These are phyloP conservation scores for Schoenoplectus tabernaemontani DNA, from an alignment of 202 grass and related monocot species.

Conservation along the genomic window DNA sequence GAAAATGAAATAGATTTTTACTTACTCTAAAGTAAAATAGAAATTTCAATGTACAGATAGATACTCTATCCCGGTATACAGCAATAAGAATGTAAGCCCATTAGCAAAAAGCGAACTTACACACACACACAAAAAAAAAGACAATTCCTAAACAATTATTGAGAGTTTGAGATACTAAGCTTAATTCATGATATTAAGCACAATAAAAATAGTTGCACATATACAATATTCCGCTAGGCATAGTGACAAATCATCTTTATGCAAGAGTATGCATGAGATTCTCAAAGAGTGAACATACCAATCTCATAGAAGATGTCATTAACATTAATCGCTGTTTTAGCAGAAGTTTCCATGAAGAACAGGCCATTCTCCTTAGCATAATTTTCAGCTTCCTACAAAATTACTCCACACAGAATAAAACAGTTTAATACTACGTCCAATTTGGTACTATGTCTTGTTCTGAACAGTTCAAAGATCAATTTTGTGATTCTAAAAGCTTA, in stretches of 20 bases:
- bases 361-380: slow-evolving; percentile 84
- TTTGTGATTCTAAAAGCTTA: background rate
- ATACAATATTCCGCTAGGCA: background rate
- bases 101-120: no score
- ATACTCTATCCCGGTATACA: no score
- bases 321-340: slow-evolving; percentile 84
- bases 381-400: slow-evolving; percentile 59
- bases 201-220: background rate
- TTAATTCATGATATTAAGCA: background rate
- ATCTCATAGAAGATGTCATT: slow-evolving; percentile 91
- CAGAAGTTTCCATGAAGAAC: slow-evolving; percentile 90
- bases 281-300: slow-evolving; percentile 37
- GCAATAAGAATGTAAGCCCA: no score
- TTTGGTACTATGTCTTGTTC: background rate
- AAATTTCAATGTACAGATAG: no score
- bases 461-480: background rate
- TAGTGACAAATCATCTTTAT: background rate
- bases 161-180: background rate
- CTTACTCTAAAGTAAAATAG: no score
- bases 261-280: background rate
- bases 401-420: background rate
- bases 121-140: background rate
- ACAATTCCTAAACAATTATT: background rate
- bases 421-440: background rate
- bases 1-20: no score